Evolutionary conservation across 2,329 filamentous ascomycete species (phyloP), one percentile per base, ranked within the genome.

Genomic region (Claviceps humidiphila): DNA sequence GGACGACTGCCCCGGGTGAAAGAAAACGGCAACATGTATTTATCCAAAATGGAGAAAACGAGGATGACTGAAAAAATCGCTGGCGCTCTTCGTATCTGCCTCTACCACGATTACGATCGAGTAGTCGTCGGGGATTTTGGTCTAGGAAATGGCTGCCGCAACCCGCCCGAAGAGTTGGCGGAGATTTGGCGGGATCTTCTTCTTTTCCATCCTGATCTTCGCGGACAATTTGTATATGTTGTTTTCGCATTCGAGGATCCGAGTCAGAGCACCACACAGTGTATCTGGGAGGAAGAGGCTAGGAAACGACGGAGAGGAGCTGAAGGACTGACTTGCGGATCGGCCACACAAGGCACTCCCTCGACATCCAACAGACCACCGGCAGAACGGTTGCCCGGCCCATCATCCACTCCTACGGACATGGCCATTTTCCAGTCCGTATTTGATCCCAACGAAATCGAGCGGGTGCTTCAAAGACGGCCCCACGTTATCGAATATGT

Each of bases 21-120:
- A 59, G 78, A 81, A 54, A 73, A 74, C 48, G 82, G 81, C n/a
- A 73, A 72, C 55, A 79, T 78, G 56, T 89, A 88, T 66, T 85
- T 83, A 0, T 89, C 89, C 65, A 71, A 74, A 3, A 74, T 82
- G 60, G 86, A 89, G 67, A 78, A 77, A 55, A 80, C 85, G 57
- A 74, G 88, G 63, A 85, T 87, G 68, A 76, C 75, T 60, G 81
- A 85, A 60, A 88, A 89, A 67, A 82, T 89, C 64, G 78, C 81
- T 22, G 78, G 80, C 1, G 81, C 84, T 2, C 75, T 89, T 17
- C 76, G 81, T 47, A 87, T 89, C 56, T 86, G 84, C 56, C 77
- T 77, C 17, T 78, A 75, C 60, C 74, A 80, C 58, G 70, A 72
- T 53, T 79, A 81, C 60, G 68, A 71, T 43, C 73, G 74, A 54